Evolutionary conservation across 805 yeast species (phyloP).

Genomic region (Saccharomycodes ludwigii): DNA sequence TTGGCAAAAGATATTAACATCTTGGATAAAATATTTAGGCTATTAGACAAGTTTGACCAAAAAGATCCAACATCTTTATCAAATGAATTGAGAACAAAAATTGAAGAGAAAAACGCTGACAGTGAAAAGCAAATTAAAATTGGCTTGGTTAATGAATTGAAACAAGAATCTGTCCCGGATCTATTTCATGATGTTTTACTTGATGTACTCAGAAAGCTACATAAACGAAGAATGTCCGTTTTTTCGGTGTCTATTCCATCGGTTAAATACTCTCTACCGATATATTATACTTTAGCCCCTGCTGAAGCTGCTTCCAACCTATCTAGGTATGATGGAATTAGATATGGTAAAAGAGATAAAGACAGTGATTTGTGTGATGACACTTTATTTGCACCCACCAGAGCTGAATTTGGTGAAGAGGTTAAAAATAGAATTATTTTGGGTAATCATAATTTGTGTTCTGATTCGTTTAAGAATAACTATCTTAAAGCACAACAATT

Average conservation of each 20-base stretch:
- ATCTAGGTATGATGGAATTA: conserved; percentile 79
- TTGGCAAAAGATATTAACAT: conserved; percentile 37
- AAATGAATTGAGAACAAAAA: conserved; percentile 20
- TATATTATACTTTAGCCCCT: conserved; percentile 79
- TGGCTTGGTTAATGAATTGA: conserved; percentile 66
- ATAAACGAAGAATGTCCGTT: conserved; percentile 34
- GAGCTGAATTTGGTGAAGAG: conserved; percentile 63
- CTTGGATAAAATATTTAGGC: conserved; percentile 36
- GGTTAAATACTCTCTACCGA: conserved; percentile 52
- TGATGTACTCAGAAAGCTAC: conserved; percentile 32
- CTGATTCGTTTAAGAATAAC: conserved; percentile 58
- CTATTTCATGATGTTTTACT: conserved; percentile 37
- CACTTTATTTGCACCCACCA: conserved; percentile 42
- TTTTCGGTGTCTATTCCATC: conserved; percentile 67
- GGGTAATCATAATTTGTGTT: conserved; percentile 77
- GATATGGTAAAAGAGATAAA: conserved; percentile 56
- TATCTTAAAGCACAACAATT: conserved; percentile 63
- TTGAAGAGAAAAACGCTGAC: conserved; percentile 5
- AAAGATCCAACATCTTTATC: conserved; percentile 70
- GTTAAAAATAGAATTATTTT: conserved; percentile 72
- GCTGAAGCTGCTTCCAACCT: conserved; percentile 92
- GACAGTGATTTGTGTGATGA: conserved; percentile 23
- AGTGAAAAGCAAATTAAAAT: conserved; percentile 28
- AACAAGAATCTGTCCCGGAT: conserved; percentile 39
- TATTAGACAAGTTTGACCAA: conserved; percentile 48